Base-by-base conservation (phyloP, 306 rosid genomes). In the Lupinus albus region DNA sequence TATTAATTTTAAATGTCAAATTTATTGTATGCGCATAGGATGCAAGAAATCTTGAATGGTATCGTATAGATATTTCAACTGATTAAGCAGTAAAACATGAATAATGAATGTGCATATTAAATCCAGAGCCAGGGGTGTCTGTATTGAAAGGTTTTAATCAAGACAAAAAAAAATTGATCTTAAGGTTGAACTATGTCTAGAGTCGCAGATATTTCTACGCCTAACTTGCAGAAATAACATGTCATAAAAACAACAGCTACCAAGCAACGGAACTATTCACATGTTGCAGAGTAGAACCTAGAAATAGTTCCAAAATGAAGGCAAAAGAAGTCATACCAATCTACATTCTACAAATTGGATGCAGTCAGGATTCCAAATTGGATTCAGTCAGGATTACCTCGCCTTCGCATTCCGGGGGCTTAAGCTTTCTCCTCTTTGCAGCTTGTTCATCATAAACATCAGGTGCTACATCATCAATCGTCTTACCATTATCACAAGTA, bases 391-490 rank as follows among this genome's bases (percentile, higher is more conserved):
- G 56, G 15, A 35, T 54, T 48, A 53, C 70, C 17, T 67, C 71
- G 62, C 75, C 49, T 39, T 12, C 48, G 46, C 54, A 21, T 46
- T 56, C 63, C 2, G 35, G 53, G 3, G 78, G 67, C 77, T 51
- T 67, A 50, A 64, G 74, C 60, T 82, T 76, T 55, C 64, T 71
- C 76, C 75, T 83, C 78, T 91, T 88, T 2, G 87, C 83, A 67
- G 91, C 78, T 11, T 16, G 87, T 70, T 84, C 73, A 72, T 76
- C 88, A 61, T 50, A 63, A 33, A 38, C 55, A 64, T 79, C 70
- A 30, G 77, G 70, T 72, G 67, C 39, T 49, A 61, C 12, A 35
- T 45, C 72, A 64, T 79, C 72, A 47, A 68, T 54, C 73, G 35
- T 61, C 51, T 52, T 81, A 65, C 53, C 78, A 21, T 72, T 76